A percentile compares a stretch with the other conserved stretches of the same genome.
phyloP scores from a whole-genome alignment of 192 early-diverging fungal genomes.

The Mortierella claussenii region DNA sequence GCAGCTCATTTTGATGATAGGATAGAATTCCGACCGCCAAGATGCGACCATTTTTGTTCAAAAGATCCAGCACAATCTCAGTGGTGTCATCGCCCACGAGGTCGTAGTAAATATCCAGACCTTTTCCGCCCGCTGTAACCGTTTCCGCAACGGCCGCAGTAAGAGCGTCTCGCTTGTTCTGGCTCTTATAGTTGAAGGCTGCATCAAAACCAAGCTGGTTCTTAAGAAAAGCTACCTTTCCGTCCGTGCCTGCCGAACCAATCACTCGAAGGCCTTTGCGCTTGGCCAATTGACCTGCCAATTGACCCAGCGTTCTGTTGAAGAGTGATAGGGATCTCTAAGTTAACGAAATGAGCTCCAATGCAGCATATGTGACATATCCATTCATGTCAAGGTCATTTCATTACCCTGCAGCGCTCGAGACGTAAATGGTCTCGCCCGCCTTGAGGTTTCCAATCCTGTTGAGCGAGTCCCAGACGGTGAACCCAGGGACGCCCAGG shows the following conservation, averaged over 20 bases:
- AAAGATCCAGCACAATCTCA: slow-evolving; percentile 24
- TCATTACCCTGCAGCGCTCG: slow-evolving; percentile 75
- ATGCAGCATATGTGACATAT: not conserved
- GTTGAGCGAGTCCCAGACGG: slow-evolving; percentile 59
- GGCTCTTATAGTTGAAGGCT: slow-evolving; percentile 93
- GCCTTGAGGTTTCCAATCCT: slow-evolving; percentile 75
- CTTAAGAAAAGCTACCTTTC: slow-evolving; percentile 83
- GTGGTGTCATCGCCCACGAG: slow-evolving; percentile 70
- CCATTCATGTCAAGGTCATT: slow-evolving; percentile 1
- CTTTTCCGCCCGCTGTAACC: not conserved
- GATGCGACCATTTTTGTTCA: slow-evolving; percentile 25
- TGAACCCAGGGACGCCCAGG: slow-evolving; percentile 28
- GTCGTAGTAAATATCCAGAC: slow-evolving; percentile 90
- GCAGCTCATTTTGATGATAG: slow-evolving; percentile 11
- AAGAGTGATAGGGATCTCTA: not conserved
- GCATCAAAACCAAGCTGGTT: slow-evolving; percentile 79
- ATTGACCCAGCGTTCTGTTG: slow-evolving; percentile 68
- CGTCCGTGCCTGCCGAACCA: slow-evolving; percentile 85
- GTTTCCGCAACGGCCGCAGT: slow-evolving; percentile 65
- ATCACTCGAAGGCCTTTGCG: slow-evolving; percentile 83
- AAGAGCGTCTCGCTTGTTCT: slow-evolving; percentile 19
- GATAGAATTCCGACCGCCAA: slow-evolving; percentile 14
- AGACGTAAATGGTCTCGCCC: slow-evolving; percentile 81
- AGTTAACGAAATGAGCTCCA: not conserved
- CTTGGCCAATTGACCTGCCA: slow-evolving; percentile 85